A percentile compares a stretch with the other conserved stretches of the same genome.
Conservation (phyloP, 2,329 filamentous ascomycete genomes). For the Colletotrichum gloeosporioides region DNA sequence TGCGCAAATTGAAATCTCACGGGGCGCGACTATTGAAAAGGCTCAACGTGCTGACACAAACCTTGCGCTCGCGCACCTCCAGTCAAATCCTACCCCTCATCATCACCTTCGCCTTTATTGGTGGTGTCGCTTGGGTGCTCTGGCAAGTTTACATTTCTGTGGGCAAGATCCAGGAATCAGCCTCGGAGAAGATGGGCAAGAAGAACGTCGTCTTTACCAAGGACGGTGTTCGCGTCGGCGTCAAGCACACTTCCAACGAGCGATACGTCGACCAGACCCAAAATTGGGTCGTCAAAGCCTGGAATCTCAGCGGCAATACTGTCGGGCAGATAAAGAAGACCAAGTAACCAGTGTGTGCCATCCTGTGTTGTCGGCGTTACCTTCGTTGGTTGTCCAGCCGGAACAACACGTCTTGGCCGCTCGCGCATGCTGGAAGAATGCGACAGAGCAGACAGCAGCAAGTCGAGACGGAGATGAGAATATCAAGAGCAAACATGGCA, state of each 20-base stretch:
- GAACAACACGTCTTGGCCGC: not conserved
- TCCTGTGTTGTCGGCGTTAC: not conserved
- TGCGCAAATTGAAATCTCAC: not conserved
- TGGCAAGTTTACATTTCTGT: conserved; percentile 77
- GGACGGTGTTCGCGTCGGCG: conserved; percentile 74
- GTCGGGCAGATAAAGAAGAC: conserved; percentile 21
- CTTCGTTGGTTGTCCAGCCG: not conserved
- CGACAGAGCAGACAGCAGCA: not conserved
- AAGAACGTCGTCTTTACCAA: conserved; percentile 79
- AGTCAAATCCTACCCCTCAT: conserved; percentile 71
- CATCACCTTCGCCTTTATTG: conserved; percentile 65
- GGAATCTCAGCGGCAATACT: conserved; percentile 56
- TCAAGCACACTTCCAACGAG: conserved; percentile 72
- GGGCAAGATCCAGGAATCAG: conserved; percentile 68
- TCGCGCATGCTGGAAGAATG: not conserved
- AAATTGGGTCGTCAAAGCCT: conserved; percentile 69
- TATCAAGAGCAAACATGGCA: not conserved
- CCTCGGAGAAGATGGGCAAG: conserved; percentile 73
- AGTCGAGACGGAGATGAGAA: not conserved
- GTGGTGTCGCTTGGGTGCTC: conserved; percentile 65
- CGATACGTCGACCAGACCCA: conserved; percentile 78
- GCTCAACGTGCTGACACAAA: not conserved
- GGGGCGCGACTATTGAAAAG: not conserved
- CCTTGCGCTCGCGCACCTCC: not conserved
- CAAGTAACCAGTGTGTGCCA: not conserved